Conservation (phyloP, 148 eudicot genomes). For the Talinum fruticosum region DNA sequence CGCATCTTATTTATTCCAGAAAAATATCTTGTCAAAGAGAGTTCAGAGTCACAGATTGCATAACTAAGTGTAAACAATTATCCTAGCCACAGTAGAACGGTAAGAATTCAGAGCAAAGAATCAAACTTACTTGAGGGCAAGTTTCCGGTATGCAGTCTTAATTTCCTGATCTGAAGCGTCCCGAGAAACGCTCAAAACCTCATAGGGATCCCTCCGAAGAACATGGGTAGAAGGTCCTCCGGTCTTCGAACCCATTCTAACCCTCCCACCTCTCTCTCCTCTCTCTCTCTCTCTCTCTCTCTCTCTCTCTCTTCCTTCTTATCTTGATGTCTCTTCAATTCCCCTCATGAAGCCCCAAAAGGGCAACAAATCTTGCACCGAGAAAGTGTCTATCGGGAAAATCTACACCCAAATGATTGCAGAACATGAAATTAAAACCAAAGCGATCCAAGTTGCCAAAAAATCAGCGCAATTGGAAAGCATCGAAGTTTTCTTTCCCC, state of each 20-base stretch:
- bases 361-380: slow-evolving; percentile 21
- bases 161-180: slow-evolving; percentile 87
- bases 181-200: slow-evolving; percentile 71
- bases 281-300: slow-evolving; percentile 17
- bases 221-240: slow-evolving; percentile 49
- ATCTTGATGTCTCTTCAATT: background rate
- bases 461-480: slow-evolving; percentile 1
- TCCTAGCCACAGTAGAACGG: background rate
- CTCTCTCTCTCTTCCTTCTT: slow-evolving; percentile 4
- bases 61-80: background rate
- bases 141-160: slow-evolving; percentile 88
- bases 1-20: background rate
- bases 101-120: background rate
- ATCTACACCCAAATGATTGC: slow-evolving; percentile 26
- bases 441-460: background rate
- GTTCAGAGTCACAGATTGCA: background rate
- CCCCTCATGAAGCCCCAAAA: slow-evolving; percentile 25
- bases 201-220: slow-evolving; percentile 77
- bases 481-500: background rate
- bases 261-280: slow-evolving; percentile 17
- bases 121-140: slow-evolving; percentile 85
- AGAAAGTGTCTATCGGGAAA: slow-evolving; percentile 25
- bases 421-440: background rate
- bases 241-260: slow-evolving; percentile 42
- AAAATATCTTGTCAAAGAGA: background rate